Evolutionary conservation across 2,329 filamentous ascomycete species (phyloP), one percentile per base, ranked within the genome.

Genomic region (Fusarium buharicum): DNA sequence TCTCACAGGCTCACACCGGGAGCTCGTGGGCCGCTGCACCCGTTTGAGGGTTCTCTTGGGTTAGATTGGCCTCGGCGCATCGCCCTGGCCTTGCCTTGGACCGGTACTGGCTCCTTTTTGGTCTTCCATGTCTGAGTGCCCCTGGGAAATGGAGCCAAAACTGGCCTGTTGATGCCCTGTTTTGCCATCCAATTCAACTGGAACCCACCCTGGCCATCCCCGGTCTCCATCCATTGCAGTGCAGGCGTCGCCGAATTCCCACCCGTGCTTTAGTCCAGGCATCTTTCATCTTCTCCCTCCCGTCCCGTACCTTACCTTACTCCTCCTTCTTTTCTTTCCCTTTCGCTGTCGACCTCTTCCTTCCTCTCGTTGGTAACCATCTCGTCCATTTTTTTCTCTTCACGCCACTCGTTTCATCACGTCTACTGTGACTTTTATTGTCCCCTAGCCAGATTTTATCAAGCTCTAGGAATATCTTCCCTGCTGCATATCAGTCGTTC

Each of bases 361-460:
- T 64, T 65, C 60, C 65, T 66, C 65, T 66, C 61, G 58, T 71
- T 63, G 71, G 58, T 59, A 70, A 62, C 60, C 60, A 41, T 67
- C 63, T 69, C 66, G 63, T 72, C 64, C 68, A 54, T 59, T 60
- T 66, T 66, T 62, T 76, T 77, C 69, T 64, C 70, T 77, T 77
- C 73, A 66, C 61, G 73, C 72, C 76, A 59, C 72, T 77, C 75
- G 75, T 77, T 77, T 74, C 70, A 70, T 67, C 68, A 71, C 66
- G 69, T 71, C 62, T 50, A 64, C 34, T 59, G 69, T 72, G 72
- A 73, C 69, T 52, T 24, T 52, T 59, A 61, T 70, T 60, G 45
- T 70, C 58, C 58, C 61, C 22, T 65, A 50, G 64, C 58, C 68
- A 50, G 61, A 68, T 48, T 60, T 70, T 58, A 38, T 45, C 56